Conservation (phyloP, 345 rosid genomes). For the Raphanus sativus region DNA sequence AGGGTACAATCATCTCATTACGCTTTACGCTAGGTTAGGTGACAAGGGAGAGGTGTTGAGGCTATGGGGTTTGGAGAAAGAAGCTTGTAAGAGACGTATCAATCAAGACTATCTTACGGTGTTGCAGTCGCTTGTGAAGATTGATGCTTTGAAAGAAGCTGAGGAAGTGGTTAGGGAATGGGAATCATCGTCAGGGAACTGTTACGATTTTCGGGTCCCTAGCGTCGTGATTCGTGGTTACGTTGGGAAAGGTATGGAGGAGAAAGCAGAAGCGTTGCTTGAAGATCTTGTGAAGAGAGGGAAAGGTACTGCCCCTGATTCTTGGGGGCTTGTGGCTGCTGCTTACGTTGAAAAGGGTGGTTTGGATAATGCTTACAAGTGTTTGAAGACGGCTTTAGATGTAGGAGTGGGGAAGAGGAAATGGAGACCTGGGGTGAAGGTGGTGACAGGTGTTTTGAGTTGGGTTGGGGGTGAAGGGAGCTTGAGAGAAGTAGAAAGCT, state of each 20-base stretch:
- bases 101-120: constrained; percentile 63
- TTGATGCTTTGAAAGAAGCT: constrained; percentile 65
- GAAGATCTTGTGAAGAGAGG: constrained; percentile 52
- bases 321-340: constrained; percentile 67
- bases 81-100: constrained; percentile 57
- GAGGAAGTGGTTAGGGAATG: constrained; percentile 63
- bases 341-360: constrained; percentile 49
- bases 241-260: constrained; percentile 41
- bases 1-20: constrained; percentile 67
- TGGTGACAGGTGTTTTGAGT: constrained; percentile 49
- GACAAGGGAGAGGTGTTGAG: constrained; percentile 60
- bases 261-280: constrained; percentile 64
- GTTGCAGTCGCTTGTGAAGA: constrained; percentile 69
- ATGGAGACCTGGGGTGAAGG: constrained; percentile 58
- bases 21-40: constrained; percentile 72
- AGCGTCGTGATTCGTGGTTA: constrained; percentile 48
- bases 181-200: constrained; percentile 67
- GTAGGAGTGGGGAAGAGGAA: constrained; percentile 41
- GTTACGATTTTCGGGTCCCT: constrained; percentile 60
- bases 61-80: constrained; percentile 68
- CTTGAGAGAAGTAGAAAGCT: constrained; percentile 49
- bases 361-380: constrained; percentile 50
- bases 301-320: constrained; percentile 48
- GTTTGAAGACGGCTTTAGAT: constrained; percentile 56
- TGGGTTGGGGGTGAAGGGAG: constrained; percentile 67